phyloP scores from a whole-genome alignment of 1,284 basidiomycete genomes.

The Apiotrichum akiyoshidainum region DNA sequence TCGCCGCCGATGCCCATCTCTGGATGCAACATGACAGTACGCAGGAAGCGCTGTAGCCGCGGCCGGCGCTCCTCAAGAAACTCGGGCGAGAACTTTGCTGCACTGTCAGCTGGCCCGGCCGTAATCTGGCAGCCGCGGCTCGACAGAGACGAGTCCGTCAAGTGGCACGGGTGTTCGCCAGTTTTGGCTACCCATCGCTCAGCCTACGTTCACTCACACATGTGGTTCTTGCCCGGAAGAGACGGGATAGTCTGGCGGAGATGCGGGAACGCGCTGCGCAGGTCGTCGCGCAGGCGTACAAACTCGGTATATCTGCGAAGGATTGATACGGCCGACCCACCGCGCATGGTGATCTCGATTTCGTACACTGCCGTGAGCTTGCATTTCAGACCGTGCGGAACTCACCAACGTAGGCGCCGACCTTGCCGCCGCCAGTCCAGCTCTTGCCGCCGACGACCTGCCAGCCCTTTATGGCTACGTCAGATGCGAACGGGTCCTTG shows the following conservation, averaged over 20 bases:
- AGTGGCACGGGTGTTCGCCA: no score
- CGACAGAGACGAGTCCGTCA: no score
- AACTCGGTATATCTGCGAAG: conserved; percentile 45
- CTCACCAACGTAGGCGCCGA: conserved; percentile 49
- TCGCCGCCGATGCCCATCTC: conserved; percentile 43
- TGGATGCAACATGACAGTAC: conserved; percentile 43
- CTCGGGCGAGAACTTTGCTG: conserved; percentile 42
- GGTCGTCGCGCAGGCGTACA: conserved; percentile 29
- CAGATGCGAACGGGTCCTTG: conserved; percentile 29
- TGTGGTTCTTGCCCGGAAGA: conserved; percentile 46
- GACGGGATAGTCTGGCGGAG: conserved; percentile 35
- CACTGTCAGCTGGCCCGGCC: background rate
- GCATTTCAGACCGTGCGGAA: background rate
- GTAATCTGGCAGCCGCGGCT: no score
- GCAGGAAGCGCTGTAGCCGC: conserved; percentile 41
- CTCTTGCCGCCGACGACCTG: conserved; percentile 41
- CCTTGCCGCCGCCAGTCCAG: conserved; percentile 31
- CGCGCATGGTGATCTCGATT: conserved; percentile 35
- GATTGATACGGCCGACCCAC: conserved; percentile 36
- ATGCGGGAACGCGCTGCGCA: conserved; percentile 31
- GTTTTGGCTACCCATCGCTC: background rate
- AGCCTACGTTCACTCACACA: conserved; percentile 25
- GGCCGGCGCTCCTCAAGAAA: conserved; percentile 42
- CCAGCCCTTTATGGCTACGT: conserved; percentile 40
- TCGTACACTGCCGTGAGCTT: conserved; percentile 37